Conservation (phyloP, 108 stramenopile genomes). For the Cyclotella distinguenda region DNA sequence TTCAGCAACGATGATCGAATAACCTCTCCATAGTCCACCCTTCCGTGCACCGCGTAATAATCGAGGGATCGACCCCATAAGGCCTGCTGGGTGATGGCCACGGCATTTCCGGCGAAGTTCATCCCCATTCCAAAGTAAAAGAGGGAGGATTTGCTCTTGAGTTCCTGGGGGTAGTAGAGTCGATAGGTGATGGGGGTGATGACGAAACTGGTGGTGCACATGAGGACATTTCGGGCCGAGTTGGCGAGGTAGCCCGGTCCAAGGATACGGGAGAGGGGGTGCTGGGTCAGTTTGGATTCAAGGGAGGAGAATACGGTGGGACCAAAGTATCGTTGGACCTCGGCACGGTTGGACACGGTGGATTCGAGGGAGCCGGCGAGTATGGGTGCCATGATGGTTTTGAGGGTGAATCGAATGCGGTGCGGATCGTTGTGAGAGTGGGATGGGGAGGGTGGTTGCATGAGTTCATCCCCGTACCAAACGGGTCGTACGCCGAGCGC, state of each 20-base stretch:
- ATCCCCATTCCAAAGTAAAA: constrained; percentile 74
- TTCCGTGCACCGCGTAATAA: constrained; percentile 28
- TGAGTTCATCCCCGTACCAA: constrained; percentile 63
- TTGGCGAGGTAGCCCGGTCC: constrained; percentile 54
- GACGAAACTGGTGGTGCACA: constrained; percentile 66
- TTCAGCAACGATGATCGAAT: constrained; percentile 46
- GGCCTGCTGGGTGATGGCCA: constrained; percentile 81
- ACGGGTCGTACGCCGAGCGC: constrained; percentile 54
- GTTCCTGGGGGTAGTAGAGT: constrained; percentile 72
- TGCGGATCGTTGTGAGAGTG: constrained; percentile 8
- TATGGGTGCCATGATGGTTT: constrained; percentile 53
- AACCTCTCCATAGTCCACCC: constrained; percentile 50
- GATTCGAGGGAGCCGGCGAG: constrained; percentile 60
- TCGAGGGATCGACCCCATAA: constrained; percentile 74
- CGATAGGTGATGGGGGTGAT: constrained; percentile 71
- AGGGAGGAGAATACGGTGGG: constrained; percentile 41
- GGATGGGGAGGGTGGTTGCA: constrained; percentile 44
- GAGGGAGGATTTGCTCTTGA: constrained; percentile 52
- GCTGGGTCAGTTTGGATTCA: constrained; percentile 43
- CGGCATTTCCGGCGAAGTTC: constrained; percentile 73
- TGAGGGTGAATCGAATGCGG: constrained; percentile 29
- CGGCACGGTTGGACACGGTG: constrained; percentile 68
- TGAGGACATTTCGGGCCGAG: constrained; percentile 54
- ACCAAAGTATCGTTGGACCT: constrained; percentile 76
- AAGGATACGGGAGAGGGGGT: constrained; percentile 25